Base-by-base conservation (phyloP, 129 eudicot genomes). In the Pittosporum tobira region DNA sequence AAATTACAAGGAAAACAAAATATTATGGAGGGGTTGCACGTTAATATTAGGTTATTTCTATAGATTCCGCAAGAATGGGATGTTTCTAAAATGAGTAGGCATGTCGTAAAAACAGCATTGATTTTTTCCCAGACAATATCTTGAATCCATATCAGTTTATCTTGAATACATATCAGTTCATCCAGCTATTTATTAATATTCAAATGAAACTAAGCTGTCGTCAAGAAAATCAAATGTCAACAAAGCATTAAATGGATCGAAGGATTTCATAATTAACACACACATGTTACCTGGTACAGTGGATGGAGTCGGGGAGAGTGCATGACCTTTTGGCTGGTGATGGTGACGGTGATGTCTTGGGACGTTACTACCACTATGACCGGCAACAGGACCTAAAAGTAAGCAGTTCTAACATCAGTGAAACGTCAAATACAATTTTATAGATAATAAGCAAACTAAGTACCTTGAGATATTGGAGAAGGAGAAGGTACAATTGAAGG, bases 401-500 rank as follows among this genome's bases (percentile, higher is more conserved):
- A 43, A 27, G 68, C 28, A 50, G n/a, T 0, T 47, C 62, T 44
- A 59, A 60, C 48, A 62, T 52, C 6, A 30, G 46, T 11, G 36
- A 20, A 51, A 42, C 38, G 37, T 20, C n/a, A 20, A 70, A 27
- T 56, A 69, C 26, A 70, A 26, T 44, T 52, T 26, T 6, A n/a
- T n/a, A 46, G 30, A 5, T 26, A 38, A 30, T 51, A 43, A 68
- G 72, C 24, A 65, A 12, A 57, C 1, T 10, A 45, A 56, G 31
- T 77, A 89, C 97, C 95, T 80, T 75, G 84, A 51, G 72, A 51
- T 20, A 68, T 57, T 14, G 95, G 95, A 62, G 95, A 79, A 64
- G 87, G 86, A 67, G 89, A 66, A 14, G 88, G 95, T 52, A 73
- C 93, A 43, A 64, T 24, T 31, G 81, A 57, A 26, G 72, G 76